These are phyloP conservation scores for Botryotinia narcissicola DNA, from an alignment of 2,329 filamentous ascomycete species.

Conservation along the genomic window DNA sequence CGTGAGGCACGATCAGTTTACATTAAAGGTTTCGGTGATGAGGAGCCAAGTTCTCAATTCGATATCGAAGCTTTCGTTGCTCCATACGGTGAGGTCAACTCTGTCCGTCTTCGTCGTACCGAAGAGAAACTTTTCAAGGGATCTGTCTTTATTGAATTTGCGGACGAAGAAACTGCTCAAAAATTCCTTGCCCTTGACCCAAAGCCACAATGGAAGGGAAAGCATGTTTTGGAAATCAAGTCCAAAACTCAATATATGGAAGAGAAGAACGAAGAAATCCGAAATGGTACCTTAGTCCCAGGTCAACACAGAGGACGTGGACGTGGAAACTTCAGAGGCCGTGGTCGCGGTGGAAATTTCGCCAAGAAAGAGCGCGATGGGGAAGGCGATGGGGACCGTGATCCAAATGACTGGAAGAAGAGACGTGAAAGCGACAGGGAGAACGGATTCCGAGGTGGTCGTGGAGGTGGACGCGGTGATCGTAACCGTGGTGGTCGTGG, in stretches of 20 bases:
- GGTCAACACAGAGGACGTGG: conserved; percentile 27
- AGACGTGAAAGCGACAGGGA: conserved; percentile 61
- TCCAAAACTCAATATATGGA: conserved; percentile 84
- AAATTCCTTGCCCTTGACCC: conserved; percentile 78
- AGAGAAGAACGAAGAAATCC: conserved; percentile 71
- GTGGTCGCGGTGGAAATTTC: conserved; percentile 39
- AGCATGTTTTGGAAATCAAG: conserved; percentile 73
- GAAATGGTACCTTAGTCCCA: conserved; percentile 65
- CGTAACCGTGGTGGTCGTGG: conserved; percentile 39
- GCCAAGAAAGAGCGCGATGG: conserved; percentile 14
- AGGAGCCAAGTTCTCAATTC: conserved; percentile 81
- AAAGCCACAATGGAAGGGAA: conserved; percentile 77
- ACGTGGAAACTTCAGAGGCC: conserved; percentile 34
- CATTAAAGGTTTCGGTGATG: conserved; percentile 88
- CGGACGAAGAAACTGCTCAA: conserved; percentile 71
- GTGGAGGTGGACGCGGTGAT: conserved; percentile 42
- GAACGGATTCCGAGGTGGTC: conserved; percentile 51
- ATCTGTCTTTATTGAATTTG: conserved; percentile 93
- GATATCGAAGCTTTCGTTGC: conserved; percentile 92
- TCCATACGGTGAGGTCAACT: conserved; percentile 73
- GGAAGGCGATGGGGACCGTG: conserved; percentile 40
- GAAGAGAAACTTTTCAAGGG: conserved; percentile 82
- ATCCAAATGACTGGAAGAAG: conserved; percentile 62
- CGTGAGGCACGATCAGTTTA: conserved; percentile 77
- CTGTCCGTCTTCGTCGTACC: conserved; percentile 81